A percentile compares a stretch with the other conserved stretches of the same genome.
phyloP scores from a whole-genome alignment of 2,329 filamentous ascomycete genomes.

The Geosmithia morbida region DNA sequence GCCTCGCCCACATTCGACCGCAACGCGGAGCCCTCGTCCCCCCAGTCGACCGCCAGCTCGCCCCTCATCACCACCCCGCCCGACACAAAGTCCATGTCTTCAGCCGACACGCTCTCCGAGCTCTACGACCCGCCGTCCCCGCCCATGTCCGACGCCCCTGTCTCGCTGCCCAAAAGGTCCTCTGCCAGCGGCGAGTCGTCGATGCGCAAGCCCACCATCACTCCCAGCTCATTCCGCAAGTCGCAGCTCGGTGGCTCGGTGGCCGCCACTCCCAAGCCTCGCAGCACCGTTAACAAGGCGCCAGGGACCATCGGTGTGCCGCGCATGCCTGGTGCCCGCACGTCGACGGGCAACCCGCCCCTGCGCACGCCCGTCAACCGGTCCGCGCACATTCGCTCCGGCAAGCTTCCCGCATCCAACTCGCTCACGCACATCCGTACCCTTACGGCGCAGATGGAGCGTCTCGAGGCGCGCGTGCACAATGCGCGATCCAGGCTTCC shows the following conservation, averaged over 20 bases:
- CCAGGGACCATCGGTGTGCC: constrained; percentile 11
- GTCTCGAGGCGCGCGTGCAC: constrained; percentile 85
- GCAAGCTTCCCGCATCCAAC: constrained; percentile 40
- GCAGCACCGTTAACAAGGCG: constrained; percentile 26
- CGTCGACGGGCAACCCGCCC: constrained; percentile 31
- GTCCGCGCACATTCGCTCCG: constrained; percentile 34
- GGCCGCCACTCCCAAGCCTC: constrained; percentile 40
- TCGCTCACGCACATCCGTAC: constrained; percentile 88
- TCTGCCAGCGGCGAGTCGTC: constrained; percentile 19
- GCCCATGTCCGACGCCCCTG: constrained; percentile 77
- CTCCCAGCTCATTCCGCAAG: not conserved
- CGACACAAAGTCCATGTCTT: constrained; percentile 48
- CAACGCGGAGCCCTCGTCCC: constrained; percentile 56
- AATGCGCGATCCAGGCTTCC: constrained; percentile 85
- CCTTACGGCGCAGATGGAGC: constrained; percentile 93
- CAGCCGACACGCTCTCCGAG: constrained; percentile 44
- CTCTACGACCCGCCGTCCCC: constrained; percentile 81
- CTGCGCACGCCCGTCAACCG: constrained; percentile 30
- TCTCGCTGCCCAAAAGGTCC: constrained; percentile 35
- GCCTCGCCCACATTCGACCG: constrained; percentile 62
- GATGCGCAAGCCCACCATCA: constrained; percentile 34
- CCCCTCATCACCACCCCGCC: constrained; percentile 83
- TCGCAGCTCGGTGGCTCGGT: constrained; percentile 17
- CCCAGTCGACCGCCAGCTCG: constrained; percentile 69
- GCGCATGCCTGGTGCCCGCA: constrained; percentile 22